These are phyloP conservation scores for Wakefieldia striispora DNA, from an alignment of 768 basidiomycete genomes.

Conservation along the genomic window DNA sequence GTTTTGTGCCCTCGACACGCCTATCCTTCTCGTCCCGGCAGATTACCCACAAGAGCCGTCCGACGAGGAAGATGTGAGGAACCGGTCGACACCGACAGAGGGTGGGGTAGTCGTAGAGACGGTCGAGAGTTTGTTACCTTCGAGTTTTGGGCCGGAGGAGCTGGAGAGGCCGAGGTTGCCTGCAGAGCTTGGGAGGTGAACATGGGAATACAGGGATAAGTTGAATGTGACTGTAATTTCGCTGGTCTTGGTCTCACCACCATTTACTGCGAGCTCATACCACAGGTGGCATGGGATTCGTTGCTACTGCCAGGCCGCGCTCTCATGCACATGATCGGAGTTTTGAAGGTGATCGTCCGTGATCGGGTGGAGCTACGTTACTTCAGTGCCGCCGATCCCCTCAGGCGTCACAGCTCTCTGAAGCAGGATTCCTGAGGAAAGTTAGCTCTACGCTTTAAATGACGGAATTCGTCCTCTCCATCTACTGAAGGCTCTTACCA, in stretches of 20 bases:
- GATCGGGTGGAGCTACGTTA: no score
- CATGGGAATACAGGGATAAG: not conserved
- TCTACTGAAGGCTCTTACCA: not conserved
- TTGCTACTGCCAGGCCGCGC: no score
- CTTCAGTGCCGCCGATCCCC: no score
- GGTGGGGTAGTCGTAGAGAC: conserved; percentile 60
- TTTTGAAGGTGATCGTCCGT: no score
- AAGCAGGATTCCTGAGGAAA: not conserved
- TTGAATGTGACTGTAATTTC: no score
- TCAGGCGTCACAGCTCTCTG: no score
- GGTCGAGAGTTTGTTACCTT: conserved; percentile 71
- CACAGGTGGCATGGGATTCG: no score
- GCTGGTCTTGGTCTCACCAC: no score
- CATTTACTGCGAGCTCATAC: no score
- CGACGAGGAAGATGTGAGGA: conserved; percentile 14
- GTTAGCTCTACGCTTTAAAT: not conserved
- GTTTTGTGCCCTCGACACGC: conserved; percentile 75
- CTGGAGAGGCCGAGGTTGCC: conserved; percentile 47
- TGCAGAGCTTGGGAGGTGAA: not conserved
- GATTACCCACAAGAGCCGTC: conserved; percentile 47
- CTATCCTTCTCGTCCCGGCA: conserved; percentile 67
- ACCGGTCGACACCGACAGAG: conserved; percentile 7
- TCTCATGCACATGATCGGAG: no score
- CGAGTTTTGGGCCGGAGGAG: conserved; percentile 90
- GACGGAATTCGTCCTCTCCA: not conserved